These are phyloP conservation scores for Penicillium concentricum DNA, from an alignment of 2,329 filamentous ascomycete genomes.

Conservation along the genomic window DNA sequence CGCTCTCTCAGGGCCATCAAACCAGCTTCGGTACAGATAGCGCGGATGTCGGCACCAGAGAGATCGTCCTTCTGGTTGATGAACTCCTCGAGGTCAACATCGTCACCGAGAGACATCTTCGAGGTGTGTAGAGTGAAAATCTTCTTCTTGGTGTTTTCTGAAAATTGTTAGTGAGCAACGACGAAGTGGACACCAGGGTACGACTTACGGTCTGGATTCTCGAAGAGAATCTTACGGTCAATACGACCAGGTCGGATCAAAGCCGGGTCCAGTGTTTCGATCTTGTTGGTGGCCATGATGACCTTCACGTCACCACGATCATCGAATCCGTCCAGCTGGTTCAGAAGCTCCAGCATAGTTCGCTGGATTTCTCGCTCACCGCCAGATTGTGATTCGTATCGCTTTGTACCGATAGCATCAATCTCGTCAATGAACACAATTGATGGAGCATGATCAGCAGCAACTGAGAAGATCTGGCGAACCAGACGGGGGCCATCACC, in stretches of 20 bases:
- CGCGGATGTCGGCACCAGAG: constrained; percentile 96
- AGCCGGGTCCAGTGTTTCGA: constrained; percentile 93
- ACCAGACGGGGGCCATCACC: constrained; percentile 93
- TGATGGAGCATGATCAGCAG: constrained; percentile 90
- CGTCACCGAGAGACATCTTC: constrained; percentile 95
- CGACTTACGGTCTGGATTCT: constrained; percentile 66
- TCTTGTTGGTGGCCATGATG: constrained; percentile 99
- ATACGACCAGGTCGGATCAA: constrained; percentile 96
- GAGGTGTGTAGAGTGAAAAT: constrained; percentile 97
- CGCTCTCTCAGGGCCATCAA: constrained; percentile 90
- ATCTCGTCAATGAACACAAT: constrained; percentile 99
- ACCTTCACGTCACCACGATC: constrained; percentile 99
- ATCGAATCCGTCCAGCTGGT: constrained; percentile 98
- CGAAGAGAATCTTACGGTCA: constrained; percentile 89
- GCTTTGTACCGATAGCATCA: constrained; percentile 97
- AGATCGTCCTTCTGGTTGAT: constrained; percentile 98
- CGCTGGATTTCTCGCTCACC: constrained; percentile 97
- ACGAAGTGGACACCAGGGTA: background rate
- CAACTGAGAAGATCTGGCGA: constrained; percentile 85
- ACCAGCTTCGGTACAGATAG: constrained; percentile 96
- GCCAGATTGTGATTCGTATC: constrained; percentile 95
- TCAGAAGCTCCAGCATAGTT: constrained; percentile 97
- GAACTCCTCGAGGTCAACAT: constrained; percentile 98
- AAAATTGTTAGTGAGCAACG: constrained; percentile 21
- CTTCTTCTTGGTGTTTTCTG: constrained; percentile 89